Conservation (phyloP, 495 filamentous ascomycete genomes). For the Aspergillus funiculosus region DNA sequence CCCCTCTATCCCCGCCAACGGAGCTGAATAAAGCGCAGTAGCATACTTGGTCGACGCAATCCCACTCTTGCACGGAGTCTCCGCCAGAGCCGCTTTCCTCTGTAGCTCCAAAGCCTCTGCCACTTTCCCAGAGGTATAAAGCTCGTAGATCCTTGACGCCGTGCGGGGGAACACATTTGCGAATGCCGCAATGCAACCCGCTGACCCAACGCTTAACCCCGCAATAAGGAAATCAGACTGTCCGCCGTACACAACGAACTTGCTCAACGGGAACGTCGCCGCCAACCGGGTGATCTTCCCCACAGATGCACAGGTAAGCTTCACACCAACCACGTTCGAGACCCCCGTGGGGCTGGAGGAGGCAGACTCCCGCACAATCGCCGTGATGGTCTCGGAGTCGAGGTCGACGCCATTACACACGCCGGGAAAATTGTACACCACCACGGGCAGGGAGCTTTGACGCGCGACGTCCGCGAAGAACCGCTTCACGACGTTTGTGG, state of each 20-base stretch:
- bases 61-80: slow-evolving; percentile 54
- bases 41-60: slow-evolving; percentile 64
- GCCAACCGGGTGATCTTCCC: slow-evolving; percentile 58
- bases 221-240: slow-evolving; percentile 67
- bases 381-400: slow-evolving; percentile 54
- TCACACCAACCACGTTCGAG: slow-evolving; percentile 57
- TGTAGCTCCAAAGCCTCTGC: slow-evolving; percentile 54
- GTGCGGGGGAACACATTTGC: slow-evolving; percentile 60
- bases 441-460: slow-evolving; percentile 48
- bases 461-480: slow-evolving; percentile 58
- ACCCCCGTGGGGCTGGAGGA: slow-evolving; percentile 39
- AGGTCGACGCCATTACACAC: slow-evolving; percentile 69
- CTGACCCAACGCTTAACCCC: slow-evolving; percentile 49
- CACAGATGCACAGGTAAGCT: slow-evolving; percentile 64
- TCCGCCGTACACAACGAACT: slow-evolving; percentile 62
- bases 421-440: slow-evolving; percentile 68
- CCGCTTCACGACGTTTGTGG: slow-evolving; percentile 47
- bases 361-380: slow-evolving; percentile 41
- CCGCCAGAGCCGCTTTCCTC: slow-evolving; percentile 44
- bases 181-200: slow-evolving; percentile 63
- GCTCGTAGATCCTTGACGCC: slow-evolving; percentile 47
- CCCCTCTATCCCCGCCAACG: slow-evolving; percentile 50
- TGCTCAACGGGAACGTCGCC: slow-evolving; percentile 46
- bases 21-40: slow-evolving; percentile 49
- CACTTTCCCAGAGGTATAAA: slow-evolving; percentile 44